phyloP scores from a whole-genome alignment of 1,284 basidiomycete species.

The Sphaerobolus stellatus region DNA sequence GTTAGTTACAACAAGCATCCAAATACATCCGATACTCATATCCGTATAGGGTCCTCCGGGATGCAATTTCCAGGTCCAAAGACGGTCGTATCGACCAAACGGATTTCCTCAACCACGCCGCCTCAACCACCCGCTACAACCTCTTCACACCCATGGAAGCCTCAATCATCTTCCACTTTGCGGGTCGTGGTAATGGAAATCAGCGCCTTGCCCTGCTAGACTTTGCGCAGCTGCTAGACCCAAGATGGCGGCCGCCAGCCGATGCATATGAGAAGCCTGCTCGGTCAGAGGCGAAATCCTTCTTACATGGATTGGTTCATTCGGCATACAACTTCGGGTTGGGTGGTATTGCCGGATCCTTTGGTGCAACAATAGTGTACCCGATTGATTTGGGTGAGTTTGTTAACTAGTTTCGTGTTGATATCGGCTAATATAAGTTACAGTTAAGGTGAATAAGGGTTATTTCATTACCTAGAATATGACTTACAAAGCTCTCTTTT shows the following conservation, averaged over 20 bases:
- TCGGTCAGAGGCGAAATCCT: slow-evolving; percentile 33
- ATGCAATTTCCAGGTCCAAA: slow-evolving; percentile 85
- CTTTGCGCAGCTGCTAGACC: slow-evolving; percentile 88
- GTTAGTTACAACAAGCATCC: slow-evolving; percentile 38
- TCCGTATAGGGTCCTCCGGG: slow-evolving; percentile 77
- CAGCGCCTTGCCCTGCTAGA: slow-evolving; percentile 80
- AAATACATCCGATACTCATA: slow-evolving; percentile 11
- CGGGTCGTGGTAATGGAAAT: slow-evolving; percentile 68
- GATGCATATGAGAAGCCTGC: slow-evolving; percentile 33
- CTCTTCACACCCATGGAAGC: slow-evolving; percentile 96
- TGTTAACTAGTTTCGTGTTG: slow-evolving; percentile 1
- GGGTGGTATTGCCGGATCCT: slow-evolving; percentile 90
- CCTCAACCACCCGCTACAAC: slow-evolving; percentile 80
- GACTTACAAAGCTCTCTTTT: too few species aligned
- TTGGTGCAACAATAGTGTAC: slow-evolving; percentile 91
- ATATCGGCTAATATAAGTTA: not conserved
- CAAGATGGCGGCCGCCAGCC: slow-evolving; percentile 73
- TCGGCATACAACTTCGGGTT: slow-evolving; percentile 86
- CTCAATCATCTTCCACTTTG: slow-evolving; percentile 94
- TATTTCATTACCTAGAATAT: too few species aligned
- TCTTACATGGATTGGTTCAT: slow-evolving; percentile 52
- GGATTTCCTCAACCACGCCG: slow-evolving; percentile 76
- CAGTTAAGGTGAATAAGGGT: not conserved
- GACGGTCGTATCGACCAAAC: slow-evolving; percentile 88
- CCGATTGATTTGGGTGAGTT: slow-evolving; percentile 88